Evolutionary conservation across 495 filamentous ascomycete genomes (phyloP), one percentile per base, ranked within the genome.

Genomic region (Penicillium dipodomyicola): DNA sequence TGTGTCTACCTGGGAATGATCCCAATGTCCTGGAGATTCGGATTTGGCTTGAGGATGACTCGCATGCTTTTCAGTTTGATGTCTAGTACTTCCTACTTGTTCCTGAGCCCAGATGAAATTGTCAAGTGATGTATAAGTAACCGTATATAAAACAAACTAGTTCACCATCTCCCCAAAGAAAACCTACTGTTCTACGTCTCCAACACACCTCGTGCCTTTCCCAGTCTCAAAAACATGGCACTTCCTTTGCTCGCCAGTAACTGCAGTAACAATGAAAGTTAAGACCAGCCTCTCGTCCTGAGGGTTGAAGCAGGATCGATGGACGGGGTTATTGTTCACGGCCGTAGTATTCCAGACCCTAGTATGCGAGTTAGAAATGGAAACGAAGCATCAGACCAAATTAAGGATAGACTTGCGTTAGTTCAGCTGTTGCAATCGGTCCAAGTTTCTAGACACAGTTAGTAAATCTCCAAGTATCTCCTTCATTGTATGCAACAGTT

Each of bases 11-110:
- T 2, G 19, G 44, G 19, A 60, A 60, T 47, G 57, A 60, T 35
- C n/a, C 50, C 5, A 39, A 33, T 43, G 57, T 52, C 14, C 49
- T 60, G 10, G 52, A 60, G n/a, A 57, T 56, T 35, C 52, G 41
- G 11, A 39, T 60, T 39, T 60, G 57, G 57, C 57, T 60, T 39
- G 52, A 30, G 35, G 39, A 22, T 25, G 20, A 3, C n/a, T 40
- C 45, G 23, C n/a, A 12, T 4, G 40, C 7, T 45, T 58, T 58
- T 46, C 37, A 58, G 32, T 58, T 58, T 58, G 42, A 19, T 0
- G 48, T n/a, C 8, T 58, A 53, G 39, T 33, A 50, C 14, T 50
- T 22, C 37, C 17, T 35, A 33, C 12, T 35, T 14, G 14, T 6
- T 35, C 5, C 12, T 35, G 14, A 35, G 33, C 1, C 12, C 14